Base-by-base conservation (phyloP, 192 early-diverging fungal genomes). In the Mortierella alpina region DNA sequence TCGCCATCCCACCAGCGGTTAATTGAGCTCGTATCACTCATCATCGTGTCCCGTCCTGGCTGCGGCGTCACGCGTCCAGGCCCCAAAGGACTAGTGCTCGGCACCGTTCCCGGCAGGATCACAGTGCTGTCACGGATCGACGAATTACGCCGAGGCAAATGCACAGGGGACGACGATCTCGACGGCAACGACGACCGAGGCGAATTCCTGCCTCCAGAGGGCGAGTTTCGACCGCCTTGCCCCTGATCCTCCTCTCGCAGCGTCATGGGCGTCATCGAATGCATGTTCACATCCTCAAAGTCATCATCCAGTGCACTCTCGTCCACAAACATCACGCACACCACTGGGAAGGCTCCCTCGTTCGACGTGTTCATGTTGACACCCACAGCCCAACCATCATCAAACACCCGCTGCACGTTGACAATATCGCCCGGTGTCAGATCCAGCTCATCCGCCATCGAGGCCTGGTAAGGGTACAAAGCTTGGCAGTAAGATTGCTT, bases 311-410 rank as follows among this genome's bases (percentile, higher is more conserved):
- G 39, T 0, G 69, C 70, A 45, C 70, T 72, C 66, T 80, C 77
- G 47, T 80, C 77, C 65, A 80, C 77, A 80, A 80, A 80, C 70
- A 80, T 68, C 13, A 96, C 87, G 69, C 95, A 97, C 41, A 93
- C 93, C 5, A 94, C 66, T 12, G 96, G 96, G 89, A 97, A 97
- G 0, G 93, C 93, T 14, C 96, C 96, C 59, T 91, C 89, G 47
- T 75, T 47, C 2, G 89, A 87, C 5, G 93, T 93, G 51, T 85
- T 88, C 68, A 90, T 72, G 82, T 95, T 96, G 62, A 90, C 83
- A 31, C 96, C 96, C 4, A 96, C 85, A 22, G 92, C 95, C 96
- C 96, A 97, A 9, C 96, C 96, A 73, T 97, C 96, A 70, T 96
- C 94, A 84, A 95, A 97, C 20, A 86, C 87, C 72, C 88, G 84